Evolutionary conservation across 75 land plant species (phyloP).

Genomic region (Larix kaempferi): DNA sequence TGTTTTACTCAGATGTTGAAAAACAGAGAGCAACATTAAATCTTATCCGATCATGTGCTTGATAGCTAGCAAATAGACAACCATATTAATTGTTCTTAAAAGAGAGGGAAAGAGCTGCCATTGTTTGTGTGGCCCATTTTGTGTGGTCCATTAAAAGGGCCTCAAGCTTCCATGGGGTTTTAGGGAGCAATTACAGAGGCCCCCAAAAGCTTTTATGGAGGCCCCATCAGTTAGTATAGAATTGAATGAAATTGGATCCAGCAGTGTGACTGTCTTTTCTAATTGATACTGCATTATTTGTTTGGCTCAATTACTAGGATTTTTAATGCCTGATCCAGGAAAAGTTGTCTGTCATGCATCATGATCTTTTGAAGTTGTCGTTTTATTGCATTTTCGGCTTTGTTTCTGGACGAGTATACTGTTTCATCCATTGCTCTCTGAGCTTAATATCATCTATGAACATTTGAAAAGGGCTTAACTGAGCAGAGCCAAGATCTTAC

Average conservation of each 20-base stretch:
- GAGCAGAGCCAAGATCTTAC: not conserved
- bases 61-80: not conserved
- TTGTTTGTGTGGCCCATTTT: not conserved
- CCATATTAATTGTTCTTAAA: conserved; percentile 5
- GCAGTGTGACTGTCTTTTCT: not conserved
- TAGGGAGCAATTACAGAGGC: not conserved
- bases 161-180: not conserved
- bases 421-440: no score
- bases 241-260: not conserved
- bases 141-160: not conserved
- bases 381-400: no score
- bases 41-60: not conserved
- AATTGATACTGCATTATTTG: not conserved
- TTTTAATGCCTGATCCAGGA: not conserved
- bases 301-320: not conserved
- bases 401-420: no score
- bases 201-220: not conserved
- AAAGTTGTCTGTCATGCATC: no score
- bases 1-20: not conserved
- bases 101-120: not conserved
- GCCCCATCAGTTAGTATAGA: not conserved
- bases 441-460: no score
- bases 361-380: no score
- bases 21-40: not conserved
- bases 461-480: no score